Evolutionary conservation across 225 moss, liverwort and hornwort species (phyloP), one percentile per base, ranked within the genome.

Genomic region (Sphagnum tenellum): DNA sequence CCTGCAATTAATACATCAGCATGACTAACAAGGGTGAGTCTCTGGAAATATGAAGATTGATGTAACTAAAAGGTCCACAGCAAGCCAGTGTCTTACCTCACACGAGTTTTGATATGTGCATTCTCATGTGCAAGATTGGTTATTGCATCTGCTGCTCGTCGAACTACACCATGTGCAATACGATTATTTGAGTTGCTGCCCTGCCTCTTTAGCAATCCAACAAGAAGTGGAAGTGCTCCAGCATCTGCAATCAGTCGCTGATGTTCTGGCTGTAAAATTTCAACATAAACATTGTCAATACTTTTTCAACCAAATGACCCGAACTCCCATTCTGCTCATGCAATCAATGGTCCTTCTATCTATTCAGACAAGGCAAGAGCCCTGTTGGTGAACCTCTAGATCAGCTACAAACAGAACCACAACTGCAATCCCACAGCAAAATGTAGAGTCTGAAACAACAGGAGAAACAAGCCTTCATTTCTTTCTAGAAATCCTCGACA

Each of bases 61-160:
- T 29, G 29, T 29, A 29, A 29, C 29, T 29, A 29, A 29, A 29
- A 29, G 29, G 29, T 29, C 29, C 29, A 29, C 29, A 29, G 29
- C 29, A 29, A 29, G 29, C 29, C 29, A 29, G 29, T 29, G 29
- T 29, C 29, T 71, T 79, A 96, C 96, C 96, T 87, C 57, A 92
- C 92, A 70, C 92, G 82, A 76, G 89, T 92, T 64, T 96, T 98
- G 48, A 98, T 98, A 61, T 92, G 84, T 45, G 92, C 92, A 59
- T 98, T 98, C 74, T 98, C 96, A 73, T 98, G 96, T 47, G 96
- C 96, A 69, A 98, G 87, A 70, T 92, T 98, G 3, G 96, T 98
- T 47, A 98, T 85, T 64, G 96, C 96, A 68, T 98, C 92, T 8
- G 96, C 92, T 54, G 96, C 96, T 72, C 92, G 87, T 60, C 92